Conservation (phyloP, 2,329 filamentous ascomycete species). For the Hymenoscyphus linearis region DNA sequence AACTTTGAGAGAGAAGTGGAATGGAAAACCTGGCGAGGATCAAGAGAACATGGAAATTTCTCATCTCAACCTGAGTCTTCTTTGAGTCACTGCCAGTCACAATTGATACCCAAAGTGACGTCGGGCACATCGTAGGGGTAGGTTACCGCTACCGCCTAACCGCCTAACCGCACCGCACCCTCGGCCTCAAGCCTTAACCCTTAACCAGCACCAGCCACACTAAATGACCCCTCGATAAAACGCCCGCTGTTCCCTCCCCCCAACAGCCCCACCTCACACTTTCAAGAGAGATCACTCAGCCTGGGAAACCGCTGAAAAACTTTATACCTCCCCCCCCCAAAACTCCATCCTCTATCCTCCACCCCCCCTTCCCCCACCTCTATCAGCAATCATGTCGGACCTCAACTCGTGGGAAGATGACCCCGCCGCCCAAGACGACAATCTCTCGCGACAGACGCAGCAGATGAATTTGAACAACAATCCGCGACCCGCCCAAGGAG, state of each 20-base stretch:
- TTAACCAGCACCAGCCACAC: not conserved
- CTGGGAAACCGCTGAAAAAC: not conserved
- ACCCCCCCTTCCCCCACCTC: not conserved
- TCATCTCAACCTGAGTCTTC: not conserved
- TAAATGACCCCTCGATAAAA: conserved; percentile 20
- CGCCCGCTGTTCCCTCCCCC: too few species aligned
- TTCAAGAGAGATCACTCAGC: conserved; percentile 5
- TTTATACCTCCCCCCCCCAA: not conserved
- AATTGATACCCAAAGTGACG: not conserved
- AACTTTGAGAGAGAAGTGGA: not conserved
- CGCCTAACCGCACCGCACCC: not conserved
- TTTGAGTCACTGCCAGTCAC: not conserved
- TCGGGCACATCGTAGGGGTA: too few species aligned
- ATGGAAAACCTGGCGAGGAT: not conserved
- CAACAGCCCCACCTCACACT: conserved; percentile 5
- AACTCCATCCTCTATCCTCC: not conserved
- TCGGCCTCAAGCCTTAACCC: not conserved
- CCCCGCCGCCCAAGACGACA: conserved; percentile 66
- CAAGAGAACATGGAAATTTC: not conserved
- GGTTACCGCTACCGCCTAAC: too few species aligned
- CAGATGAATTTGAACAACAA: conserved; percentile 67
- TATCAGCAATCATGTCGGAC: conserved; percentile 63
- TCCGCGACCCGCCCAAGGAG: conserved; percentile 35
- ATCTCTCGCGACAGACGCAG: conserved; percentile 71
- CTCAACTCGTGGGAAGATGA: conserved; percentile 96